These are phyloP conservation scores for Heritiera littoralis DNA, from an alignment of 345 rosid genomes.

Conservation along the genomic window DNA sequence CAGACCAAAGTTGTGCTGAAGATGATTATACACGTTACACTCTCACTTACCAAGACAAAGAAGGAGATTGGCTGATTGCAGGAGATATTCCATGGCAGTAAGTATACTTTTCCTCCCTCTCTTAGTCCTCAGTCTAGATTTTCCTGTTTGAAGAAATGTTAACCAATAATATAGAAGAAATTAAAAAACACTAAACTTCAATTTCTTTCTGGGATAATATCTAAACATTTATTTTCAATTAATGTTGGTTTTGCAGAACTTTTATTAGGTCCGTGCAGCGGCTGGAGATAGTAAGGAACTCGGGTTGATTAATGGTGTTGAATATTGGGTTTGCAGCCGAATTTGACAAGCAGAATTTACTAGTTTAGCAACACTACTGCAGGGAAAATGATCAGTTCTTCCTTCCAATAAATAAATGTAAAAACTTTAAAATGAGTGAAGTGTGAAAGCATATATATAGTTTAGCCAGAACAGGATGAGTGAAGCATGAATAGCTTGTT, in stretches of 20 bases:
- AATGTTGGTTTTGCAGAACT: slow-evolving; percentile 34
- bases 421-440: neutral
- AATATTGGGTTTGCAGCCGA: neutral
- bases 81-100: slow-evolving; percentile 78
- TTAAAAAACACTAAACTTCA: too few species aligned
- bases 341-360: neutral
- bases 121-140: too few species aligned
- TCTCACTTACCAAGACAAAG: slow-evolving; percentile 58
- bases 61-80: slow-evolving; percentile 62
- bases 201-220: neutral
- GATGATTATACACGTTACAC: slow-evolving; percentile 32
- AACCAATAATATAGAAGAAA: neutral
- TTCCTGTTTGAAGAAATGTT: neutral
- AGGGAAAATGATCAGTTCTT: neutral
- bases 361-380: neutral
- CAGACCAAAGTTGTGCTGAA: slow-evolving; percentile 33
- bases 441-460: neutral
- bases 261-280: slow-evolving; percentile 51
- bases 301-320: neutral
- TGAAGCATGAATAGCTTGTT: neutral
- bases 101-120: slow-evolving; percentile 18
- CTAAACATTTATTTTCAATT: neutral
- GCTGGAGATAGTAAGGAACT: slow-evolving; percentile 40
- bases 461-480: too few species aligned
- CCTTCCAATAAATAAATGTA: neutral